Conservation (phyloP, 106 monocot genomes). For the Agapanthus africanus region DNA sequence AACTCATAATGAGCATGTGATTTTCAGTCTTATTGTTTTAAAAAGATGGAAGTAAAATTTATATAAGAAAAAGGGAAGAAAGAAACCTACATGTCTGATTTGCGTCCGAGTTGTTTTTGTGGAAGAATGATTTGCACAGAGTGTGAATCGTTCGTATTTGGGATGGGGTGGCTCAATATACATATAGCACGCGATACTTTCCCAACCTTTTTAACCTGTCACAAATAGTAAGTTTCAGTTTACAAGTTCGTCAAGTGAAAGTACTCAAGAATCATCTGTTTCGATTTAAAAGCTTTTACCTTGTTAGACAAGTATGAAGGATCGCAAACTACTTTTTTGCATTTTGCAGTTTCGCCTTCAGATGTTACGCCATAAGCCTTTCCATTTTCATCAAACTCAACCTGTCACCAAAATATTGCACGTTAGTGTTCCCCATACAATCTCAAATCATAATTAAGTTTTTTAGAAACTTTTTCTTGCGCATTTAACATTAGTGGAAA, state of each 20-base stretch:
- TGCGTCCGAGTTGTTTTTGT: conserved; percentile 64
- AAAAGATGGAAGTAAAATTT: too few species aligned
- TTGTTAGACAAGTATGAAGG: conserved; percentile 72
- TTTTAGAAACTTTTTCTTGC: too few species aligned
- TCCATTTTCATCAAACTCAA: conserved; percentile 66
- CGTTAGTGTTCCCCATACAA: too few species aligned
- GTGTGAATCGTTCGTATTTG: conserved; percentile 60
- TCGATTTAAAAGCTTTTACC: too few species aligned
- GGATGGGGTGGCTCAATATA: conserved; percentile 77
- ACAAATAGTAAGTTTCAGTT: background rate
- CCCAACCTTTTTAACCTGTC: conserved; percentile 77
- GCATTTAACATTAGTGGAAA: too few species aligned
- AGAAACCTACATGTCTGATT: conserved; percentile 66
- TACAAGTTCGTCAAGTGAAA: background rate
- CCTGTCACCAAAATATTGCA: conserved; percentile 21
- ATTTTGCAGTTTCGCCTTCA: conserved; percentile 70
- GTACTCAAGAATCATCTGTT: background rate
- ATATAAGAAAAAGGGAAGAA: background rate
- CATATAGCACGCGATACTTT: conserved; percentile 73
- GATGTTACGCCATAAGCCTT: conserved; percentile 70
- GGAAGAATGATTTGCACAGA: conserved; percentile 85
- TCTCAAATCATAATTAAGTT: too few species aligned
- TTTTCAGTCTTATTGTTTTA: too few species aligned
- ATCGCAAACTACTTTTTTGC: conserved; percentile 77
- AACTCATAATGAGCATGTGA: background rate